Evolutionary conservation across 148 eudicot genomes (phyloP), one percentile per base, ranked within the genome.

Genomic region (Mesembryanthemum crystallinum): DNA sequence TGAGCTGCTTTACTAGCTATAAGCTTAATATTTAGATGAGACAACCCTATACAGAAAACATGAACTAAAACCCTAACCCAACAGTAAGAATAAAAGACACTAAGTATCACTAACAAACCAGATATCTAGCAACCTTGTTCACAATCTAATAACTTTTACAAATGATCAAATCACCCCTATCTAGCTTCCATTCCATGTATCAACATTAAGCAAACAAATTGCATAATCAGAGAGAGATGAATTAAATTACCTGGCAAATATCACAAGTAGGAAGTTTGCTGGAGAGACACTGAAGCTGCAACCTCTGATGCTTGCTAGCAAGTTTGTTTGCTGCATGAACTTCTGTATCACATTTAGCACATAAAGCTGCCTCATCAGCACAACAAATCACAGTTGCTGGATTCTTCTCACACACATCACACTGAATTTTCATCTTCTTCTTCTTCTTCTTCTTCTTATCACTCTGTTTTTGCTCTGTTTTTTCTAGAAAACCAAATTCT

Each of bases 311-410:
- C 78, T 95, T 95, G 83, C 97, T 90, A n/a, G 99, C 97, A 21
- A 95, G 90, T 85, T 95, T 95, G 64, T 95, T 95, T 6, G 99
- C 99, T 4, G 99, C 97, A 81, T 95, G 99, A 30, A 95, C 88
- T 82, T 95, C 94, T 6, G 85, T 75, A 51, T 95, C 99, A 79
- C 99, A 95, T 59, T 87, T 89, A 0, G 83, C 92, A 76, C 99
- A 95, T 72, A 95, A 71, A 1, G 97, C 99, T 8, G 99, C 99
- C 75, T 95, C 99, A 78, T 95, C 97, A 0, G 99, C 99, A 70
- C 99, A 95, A 76, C 99, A 95, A 18, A 95, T 92, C 72, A 95
- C 85, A 1, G 94, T 92, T 66, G 99, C 99, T 24, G 79, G 87
- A 72, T 88, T 85, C 49, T 61, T 85, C 84, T 85, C 87, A 75